phyloP scores from a whole-genome alignment of 78 protist species.

The Polysphondylium violaceum region DNA sequence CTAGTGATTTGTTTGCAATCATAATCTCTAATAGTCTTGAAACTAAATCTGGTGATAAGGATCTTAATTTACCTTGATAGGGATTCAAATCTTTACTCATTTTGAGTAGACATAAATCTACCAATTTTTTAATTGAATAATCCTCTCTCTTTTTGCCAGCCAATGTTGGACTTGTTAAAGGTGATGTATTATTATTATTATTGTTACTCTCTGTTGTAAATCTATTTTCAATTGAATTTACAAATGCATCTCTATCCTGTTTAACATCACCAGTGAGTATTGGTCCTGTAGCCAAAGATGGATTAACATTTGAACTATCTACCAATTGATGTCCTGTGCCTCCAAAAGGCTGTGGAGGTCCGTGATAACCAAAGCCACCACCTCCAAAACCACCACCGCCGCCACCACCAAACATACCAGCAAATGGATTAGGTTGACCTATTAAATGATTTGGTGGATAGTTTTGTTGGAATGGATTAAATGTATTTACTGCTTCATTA shows the following conservation, averaged over 20 bases:
- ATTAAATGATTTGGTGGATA: background rate
- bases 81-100: constrained; percentile 3
- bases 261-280: no score
- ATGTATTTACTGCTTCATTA: background rate
- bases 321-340: no score
- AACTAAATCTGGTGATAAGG: constrained; percentile 18
- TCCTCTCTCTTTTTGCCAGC: no score
- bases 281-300: constrained; percentile 17
- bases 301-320: no score
- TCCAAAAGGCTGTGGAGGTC: no score
- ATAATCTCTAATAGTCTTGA: constrained; percentile 26
- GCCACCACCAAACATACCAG: background rate
- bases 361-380: background rate
- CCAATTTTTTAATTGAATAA: constrained; percentile 15
- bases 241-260: constrained; percentile 15
- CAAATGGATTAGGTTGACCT: background rate
- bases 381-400: background rate
- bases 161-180: background rate
- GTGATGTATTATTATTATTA: background rate
- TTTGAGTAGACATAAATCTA: constrained; percentile 37
- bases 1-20: background rate
- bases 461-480: constrained; percentile 1
- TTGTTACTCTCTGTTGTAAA: background rate
- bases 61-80: constrained; percentile 11
- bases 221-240: constrained; percentile 16